Evolutionary conservation across 176 grass and related monocot genomes (phyloP), one percentile per base, ranked within the genome.

Genomic region (Musa itinerans): DNA sequence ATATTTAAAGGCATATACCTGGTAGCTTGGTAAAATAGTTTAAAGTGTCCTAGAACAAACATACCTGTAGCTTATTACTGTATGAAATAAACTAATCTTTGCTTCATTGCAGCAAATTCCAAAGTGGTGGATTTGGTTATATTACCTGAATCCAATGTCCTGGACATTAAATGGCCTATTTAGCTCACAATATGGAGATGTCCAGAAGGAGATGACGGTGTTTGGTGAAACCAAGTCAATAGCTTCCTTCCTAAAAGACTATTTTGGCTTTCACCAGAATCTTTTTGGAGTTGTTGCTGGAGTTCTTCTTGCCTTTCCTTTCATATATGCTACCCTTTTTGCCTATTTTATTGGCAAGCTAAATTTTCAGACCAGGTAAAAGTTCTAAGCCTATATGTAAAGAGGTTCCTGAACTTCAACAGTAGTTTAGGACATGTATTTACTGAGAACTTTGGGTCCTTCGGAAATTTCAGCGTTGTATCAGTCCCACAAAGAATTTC

Each of bases 101-200:
- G 22, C 50, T 79, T 75, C 24, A 64, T 74, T 85, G 78, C 83
- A 94, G 88, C 71, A 84, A 94, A 90, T 94, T 71, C 91, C 91
- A 6, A 81, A 72, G 78, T 94, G 91, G 91, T 94, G 87, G 91
- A 79, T 88, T 84, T 94, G 88, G 91, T 6, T 90, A 19, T 90
- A 94, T 64, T 94, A 90, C 22, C 17, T 63, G 0, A 82, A 80
- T 43, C 91, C 87, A 2, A 17, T 84, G 50, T 73, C 80, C 0
- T 94, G 88, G 91, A 78, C 85, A 8, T 64, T 94, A 8, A 80
- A 86, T 71, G 78, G 81, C 51, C 86, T 94, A 54, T 82, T 94
- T 74, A 86, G 83, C 4, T 81, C 88, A 10, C 91, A 94, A 16
- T 88, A 88, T 19, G 91, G 85, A 34, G 81, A 94, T 22, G 62